phyloP scores from a whole-genome alignment of 257 asterid species.

The Gentiana straminea region DNA sequence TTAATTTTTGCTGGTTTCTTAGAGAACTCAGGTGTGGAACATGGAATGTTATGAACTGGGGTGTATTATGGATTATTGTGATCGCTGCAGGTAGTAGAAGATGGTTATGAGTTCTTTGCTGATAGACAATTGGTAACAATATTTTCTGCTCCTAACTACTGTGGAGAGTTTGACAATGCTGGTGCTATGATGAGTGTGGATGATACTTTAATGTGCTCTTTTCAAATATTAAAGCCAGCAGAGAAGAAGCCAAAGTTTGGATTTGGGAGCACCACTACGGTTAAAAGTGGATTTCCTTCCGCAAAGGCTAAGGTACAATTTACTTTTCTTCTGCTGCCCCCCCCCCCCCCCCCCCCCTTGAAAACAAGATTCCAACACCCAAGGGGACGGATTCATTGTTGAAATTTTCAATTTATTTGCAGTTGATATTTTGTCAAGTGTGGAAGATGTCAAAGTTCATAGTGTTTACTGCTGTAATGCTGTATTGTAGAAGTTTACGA shows the following conservation, averaged over 20 bases:
- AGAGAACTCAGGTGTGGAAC: not conserved
- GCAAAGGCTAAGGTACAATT: conserved; percentile 42
- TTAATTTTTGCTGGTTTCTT: not conserved
- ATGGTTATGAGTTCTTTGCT: conserved; percentile 86
- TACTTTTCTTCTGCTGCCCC: not conserved
- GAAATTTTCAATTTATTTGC: too few relatives aligned
- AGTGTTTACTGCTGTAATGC: too few relatives aligned
- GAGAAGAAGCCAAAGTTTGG: conserved; percentile 68
- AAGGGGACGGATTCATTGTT: not conserved
- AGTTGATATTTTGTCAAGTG: too few relatives aligned
- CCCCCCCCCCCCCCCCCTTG: too few relatives aligned
- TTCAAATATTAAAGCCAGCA: conserved; percentile 68
- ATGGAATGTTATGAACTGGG: too few relatives aligned
- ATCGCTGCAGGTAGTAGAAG: conserved; percentile 53
- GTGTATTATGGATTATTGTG: not conserved
- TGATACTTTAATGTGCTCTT: conserved; percentile 77
- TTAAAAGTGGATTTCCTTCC: conserved; percentile 42
- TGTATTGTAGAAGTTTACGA: too few relatives aligned
- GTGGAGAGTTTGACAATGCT: conserved; percentile 76
- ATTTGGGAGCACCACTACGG: conserved; percentile 49
- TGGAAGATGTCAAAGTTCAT: too few relatives aligned
- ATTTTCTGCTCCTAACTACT: conserved; percentile 78
- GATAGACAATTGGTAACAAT: conserved; percentile 70
- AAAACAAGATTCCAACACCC: not conserved
- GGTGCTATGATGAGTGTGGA: conserved; percentile 90